phyloP scores from a whole-genome alignment of 352 stramenopile species.

The Phytophthora pistaciae region DNA sequence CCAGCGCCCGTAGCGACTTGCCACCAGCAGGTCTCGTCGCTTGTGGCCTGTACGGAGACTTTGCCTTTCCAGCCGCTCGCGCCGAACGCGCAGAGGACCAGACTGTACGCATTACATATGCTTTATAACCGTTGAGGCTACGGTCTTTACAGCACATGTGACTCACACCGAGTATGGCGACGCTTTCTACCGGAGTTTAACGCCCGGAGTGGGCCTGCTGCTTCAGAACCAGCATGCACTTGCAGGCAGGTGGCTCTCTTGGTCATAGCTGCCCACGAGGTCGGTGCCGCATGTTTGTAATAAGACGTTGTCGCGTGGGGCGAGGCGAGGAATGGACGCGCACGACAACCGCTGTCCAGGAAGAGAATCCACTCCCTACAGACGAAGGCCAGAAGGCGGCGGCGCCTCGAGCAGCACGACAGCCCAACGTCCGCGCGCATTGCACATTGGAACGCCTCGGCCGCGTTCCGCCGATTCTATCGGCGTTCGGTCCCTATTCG shows the following conservation, averaged over 20 bases:
- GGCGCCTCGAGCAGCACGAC: constrained; percentile 16
- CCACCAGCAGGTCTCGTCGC: constrained; percentile 44
- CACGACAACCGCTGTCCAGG: constrained; percentile 13
- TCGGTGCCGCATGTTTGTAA: constrained; percentile 29
- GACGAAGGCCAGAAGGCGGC: constrained; percentile 12
- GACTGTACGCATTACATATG: constrained; percentile 37
- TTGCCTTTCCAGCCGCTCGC: constrained; percentile 54
- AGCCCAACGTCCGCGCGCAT: constrained; percentile 24
- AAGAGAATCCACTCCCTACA: neutral
- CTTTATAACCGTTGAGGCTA: constrained; percentile 14
- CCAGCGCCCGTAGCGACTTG: constrained; percentile 23
- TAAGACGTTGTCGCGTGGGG: constrained; percentile 25
- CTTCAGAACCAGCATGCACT: constrained; percentile 24
- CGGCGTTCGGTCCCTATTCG: constrained; percentile 14
- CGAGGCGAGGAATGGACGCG: constrained; percentile 15
- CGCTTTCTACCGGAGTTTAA: neutral
- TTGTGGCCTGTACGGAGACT: constrained; percentile 40
- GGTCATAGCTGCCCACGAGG: constrained; percentile 23
- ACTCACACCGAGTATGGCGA: constrained; percentile 10
- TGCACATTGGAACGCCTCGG: constrained; percentile 30
- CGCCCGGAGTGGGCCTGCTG: neutral
- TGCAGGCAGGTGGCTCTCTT: constrained; percentile 24
- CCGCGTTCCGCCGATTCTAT: constrained; percentile 28
- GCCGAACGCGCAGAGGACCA: constrained; percentile 46
- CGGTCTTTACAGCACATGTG: constrained; percentile 15